Evolutionary conservation across 257 asterid genomes (phyloP), one percentile per base, ranked within the genome.

Genomic region (Ocimum tenuiflorum): DNA sequence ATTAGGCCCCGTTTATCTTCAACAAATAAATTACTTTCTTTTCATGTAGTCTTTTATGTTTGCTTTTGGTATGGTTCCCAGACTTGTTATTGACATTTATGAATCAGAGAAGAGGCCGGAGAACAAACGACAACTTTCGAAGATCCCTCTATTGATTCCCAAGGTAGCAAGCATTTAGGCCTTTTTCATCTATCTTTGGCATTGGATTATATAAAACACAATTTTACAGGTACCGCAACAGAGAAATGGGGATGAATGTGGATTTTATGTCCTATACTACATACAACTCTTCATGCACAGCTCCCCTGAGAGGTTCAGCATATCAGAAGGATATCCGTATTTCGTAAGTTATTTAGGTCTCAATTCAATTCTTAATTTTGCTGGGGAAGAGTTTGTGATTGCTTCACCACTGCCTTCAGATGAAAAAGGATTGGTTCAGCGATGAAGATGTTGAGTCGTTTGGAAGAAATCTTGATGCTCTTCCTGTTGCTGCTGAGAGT

Each of bases 181-280:
- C 49, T 12, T 41, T 65, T 49, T 27, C 36, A 36, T 64, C 14
- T 22, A 13, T 60, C 15, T 49, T 56, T 59, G 6, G 24, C 68
- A 18, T 18, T 48, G 3, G 3, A 15, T 65, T 49, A 1, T 24
- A 57, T 7, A 50, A 12, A 13, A 42, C 51, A 33, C 38, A 14
- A 38, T 4, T 43, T 69, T 72, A 58, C 81, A 86, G 90, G 91
- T 89, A 42, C 96, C 95, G 0, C 91, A 83, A 54, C 84, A 89
- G 79, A 78, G 67, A 74, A 73, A 80, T 48, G 81, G 76, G 4
- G 84, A 71, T 6, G 88, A 83, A 67, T 89, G 95, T 65, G 95
- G 94, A 62, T 77, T 42, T 23, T 77, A 71, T 52, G 89, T 83
- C 20, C 82, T 86, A 35, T 75, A 63, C 63, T 89, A 69, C 80